Evolutionary conservation across 192 early-diverging fungal species (phyloP).

Genomic region (Linnemannia exigua): DNA sequence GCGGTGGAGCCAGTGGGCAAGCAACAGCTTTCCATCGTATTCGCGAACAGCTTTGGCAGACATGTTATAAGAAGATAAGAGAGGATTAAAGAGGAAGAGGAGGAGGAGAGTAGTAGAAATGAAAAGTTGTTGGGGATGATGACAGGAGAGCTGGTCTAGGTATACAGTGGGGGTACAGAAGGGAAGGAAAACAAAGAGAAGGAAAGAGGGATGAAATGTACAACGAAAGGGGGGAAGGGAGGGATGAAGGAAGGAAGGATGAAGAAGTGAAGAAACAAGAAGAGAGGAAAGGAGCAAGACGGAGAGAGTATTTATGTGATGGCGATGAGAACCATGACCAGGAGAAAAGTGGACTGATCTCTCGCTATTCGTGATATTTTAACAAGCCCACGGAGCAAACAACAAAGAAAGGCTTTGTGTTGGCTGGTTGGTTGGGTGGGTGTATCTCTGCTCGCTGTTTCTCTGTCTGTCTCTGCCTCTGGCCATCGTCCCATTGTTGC

Average conservation of each 20-base stretch:
- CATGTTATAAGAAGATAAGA: slow-evolving; percentile 60
- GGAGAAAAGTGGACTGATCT: slow-evolving; percentile 6
- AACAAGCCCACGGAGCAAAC: slow-evolving; percentile 6
- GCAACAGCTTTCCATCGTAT: slow-evolving; percentile 98
- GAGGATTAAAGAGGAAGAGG: background rate
- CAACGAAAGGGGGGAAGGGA: background rate
- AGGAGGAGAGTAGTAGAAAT: no score
- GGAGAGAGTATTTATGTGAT: background rate
- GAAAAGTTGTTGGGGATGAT: background rate
- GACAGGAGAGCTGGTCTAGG: background rate
- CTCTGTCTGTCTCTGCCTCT: no score
- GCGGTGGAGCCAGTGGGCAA: slow-evolving; percentile 89
- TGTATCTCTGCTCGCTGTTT: no score
- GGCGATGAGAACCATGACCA: background rate
- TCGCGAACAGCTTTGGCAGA: slow-evolving; percentile 95
- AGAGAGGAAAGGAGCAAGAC: background rate
- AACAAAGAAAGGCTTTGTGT: background rate
- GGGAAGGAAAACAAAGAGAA: background rate
- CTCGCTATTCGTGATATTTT: background rate
- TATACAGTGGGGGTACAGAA: slow-evolving; percentile 20
- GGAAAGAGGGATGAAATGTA: background rate
- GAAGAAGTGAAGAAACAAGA: background rate
- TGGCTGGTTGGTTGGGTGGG: background rate
- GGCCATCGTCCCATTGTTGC: no score
- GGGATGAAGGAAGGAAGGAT: background rate